Conservation (phyloP, 768 basidiomycete genomes). For the Pulveroboletus sp. region DNA sequence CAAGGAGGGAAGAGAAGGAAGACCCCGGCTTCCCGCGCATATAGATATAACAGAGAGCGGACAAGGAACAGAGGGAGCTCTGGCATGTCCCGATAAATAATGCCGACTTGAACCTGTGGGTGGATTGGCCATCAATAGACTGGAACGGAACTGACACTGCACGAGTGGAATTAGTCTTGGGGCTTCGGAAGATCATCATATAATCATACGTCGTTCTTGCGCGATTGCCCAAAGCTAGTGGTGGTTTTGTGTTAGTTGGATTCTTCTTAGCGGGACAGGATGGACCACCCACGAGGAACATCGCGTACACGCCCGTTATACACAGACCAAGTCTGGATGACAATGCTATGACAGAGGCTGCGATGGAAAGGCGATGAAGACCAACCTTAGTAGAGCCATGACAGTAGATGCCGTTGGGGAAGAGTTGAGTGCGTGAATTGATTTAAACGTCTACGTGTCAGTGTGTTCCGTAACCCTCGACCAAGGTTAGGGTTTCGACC, state of each 20-base stretch:
- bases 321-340: constrained; percentile 61
- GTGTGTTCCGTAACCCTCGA: constrained; percentile 11
- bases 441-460: constrained; percentile 23
- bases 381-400: constrained; percentile 28
- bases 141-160: constrained; percentile 83
- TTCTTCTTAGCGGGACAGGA: neutral
- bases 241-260: constrained; percentile 4
- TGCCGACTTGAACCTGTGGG: constrained; percentile 79
- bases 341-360: neutral
- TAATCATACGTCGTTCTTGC: constrained; percentile 79
- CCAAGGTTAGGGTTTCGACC: constrained; percentile 14
- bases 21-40: constrained; percentile 52
- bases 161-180: constrained; percentile 1
- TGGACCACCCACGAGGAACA: constrained; percentile 68
- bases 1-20: constrained; percentile 53
- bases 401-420: neutral
- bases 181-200: neutral
- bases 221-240: constrained; percentile 83
- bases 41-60: constrained; percentile 72
- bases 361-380: neutral
- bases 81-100: constrained; percentile 84
- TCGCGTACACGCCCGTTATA: constrained; percentile 84
- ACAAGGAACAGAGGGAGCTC: constrained; percentile 69
- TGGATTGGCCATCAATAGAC: constrained; percentile 54
- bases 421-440: neutral